Conservation (phyloP, 2,329 filamentous ascomycete species). For the Pseudocercospora macadamiae region DNA sequence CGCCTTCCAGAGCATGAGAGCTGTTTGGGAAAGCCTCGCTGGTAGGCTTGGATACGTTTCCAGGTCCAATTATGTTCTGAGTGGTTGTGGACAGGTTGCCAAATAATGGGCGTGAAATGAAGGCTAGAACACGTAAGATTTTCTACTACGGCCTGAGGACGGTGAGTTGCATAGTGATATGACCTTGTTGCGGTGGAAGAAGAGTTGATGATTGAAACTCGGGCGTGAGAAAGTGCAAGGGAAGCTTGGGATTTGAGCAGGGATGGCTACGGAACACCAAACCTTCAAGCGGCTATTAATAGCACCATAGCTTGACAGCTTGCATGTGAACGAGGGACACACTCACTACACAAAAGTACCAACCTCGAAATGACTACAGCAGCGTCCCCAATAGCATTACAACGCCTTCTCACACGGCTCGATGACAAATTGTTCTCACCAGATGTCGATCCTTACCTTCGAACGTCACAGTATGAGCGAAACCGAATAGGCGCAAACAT, state of each 20-base stretch:
- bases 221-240: no score
- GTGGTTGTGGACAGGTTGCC: no score
- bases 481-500: slow-evolving; percentile 66
- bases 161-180: no score
- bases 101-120: no score
- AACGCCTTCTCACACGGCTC: slow-evolving; percentile 66
- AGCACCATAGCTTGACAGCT: slow-evolving; percentile 5
- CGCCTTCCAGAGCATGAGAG: no score
- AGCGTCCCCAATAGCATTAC: slow-evolving; percentile 47
- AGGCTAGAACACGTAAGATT: no score
- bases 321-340: slow-evolving; percentile 12
- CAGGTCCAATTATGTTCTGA: no score
- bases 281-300: neutral
- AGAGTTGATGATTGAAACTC: no score
- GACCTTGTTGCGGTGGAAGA: no score
- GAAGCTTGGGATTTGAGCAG: neutral
- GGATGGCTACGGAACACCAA: neutral
- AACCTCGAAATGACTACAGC: slow-evolving; percentile 11
- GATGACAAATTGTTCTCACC: slow-evolving; percentile 66
- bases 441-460: slow-evolving; percentile 52
- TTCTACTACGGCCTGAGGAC: no score
- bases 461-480: slow-evolving; percentile 68
- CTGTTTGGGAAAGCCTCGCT: no score
- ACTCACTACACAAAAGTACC: neutral
- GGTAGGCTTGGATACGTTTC: no score